These are phyloP conservation scores for Diaporthe vexans DNA, from an alignment of 2,329 filamentous ascomycete genomes.

Conservation along the genomic window DNA sequence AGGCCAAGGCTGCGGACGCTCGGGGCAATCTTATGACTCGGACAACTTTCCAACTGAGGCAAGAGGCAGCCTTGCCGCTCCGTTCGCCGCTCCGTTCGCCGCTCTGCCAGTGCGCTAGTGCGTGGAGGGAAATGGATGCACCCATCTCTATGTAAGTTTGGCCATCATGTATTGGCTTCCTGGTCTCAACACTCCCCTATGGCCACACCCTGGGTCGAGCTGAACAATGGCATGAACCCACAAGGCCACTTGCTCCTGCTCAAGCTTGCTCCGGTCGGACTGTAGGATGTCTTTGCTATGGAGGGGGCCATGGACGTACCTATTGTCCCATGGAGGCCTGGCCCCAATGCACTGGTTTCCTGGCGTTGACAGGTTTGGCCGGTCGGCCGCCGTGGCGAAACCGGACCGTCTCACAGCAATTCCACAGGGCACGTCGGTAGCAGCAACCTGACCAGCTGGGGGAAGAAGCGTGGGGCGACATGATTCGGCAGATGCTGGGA, in stretches of 20 bases:
- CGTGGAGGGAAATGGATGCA: too few relatives aligned
- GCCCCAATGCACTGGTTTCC: too few relatives aligned
- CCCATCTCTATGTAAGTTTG: too few relatives aligned
- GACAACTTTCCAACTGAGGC: conserved; percentile 35
- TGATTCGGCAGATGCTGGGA: neutral
- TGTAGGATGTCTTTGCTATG: too few relatives aligned
- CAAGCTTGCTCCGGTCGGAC: too few relatives aligned
- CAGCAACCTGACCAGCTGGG: neutral
- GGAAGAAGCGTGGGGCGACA: neutral
- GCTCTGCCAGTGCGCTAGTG: conserved; percentile 5
- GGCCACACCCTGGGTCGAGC: too few relatives aligned
- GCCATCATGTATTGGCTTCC: too few relatives aligned
- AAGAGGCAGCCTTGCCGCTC: conserved; percentile 38
- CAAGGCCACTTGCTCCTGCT: too few relatives aligned
- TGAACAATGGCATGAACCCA: too few relatives aligned
- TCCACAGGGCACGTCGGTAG: neutral
- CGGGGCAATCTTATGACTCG: conserved; percentile 34
- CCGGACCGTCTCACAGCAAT: neutral
- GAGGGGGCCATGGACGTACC: too few relatives aligned
- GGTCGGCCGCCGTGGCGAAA: conserved; percentile 20
- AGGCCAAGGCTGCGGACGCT: conserved; percentile 13
- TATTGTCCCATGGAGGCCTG: too few relatives aligned
- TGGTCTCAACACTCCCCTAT: too few relatives aligned
- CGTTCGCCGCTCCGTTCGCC: conserved; percentile 16
- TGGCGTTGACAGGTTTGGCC: neutral